Evolutionary conservation across 2,329 filamentous ascomycete genomes (phyloP), one percentile per base, ranked within the genome.

Genomic region (Calonectria crousiana): DNA sequence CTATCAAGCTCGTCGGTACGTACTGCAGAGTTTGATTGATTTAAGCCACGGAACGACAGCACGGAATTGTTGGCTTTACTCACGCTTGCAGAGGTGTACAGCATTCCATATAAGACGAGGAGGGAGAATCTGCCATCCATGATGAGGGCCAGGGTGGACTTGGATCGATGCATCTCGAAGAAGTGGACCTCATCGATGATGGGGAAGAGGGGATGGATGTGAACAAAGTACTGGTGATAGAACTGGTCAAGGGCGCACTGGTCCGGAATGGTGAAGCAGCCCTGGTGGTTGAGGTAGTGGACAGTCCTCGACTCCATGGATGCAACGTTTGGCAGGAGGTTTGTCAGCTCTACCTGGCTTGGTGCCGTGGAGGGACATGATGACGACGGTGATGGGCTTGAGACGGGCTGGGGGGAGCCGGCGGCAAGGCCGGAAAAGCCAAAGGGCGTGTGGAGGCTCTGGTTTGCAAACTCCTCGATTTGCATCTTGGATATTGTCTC

Each of bases 81-180:
- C 58, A 72, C 70, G 36, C 70, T 72, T n/a, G 70, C 62, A 51
- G 70, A 72, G 6, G 70, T 72, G 52, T 72, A 72, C 18, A 72
- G 36, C 11, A 72, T 72, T 14, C 70, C 70, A 26, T 72, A 72
- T 1, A 72, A 18, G 23, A 72, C 36, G 4, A 67, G 64, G n/a
- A 72, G 70, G 28, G 70, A 72, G 38, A 72, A 41, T 16, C 49
- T 41, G 13, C 64, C 70, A 14, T 56, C 58, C 11, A 67, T 67
- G 38, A 72, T 52, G 13, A 72, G 64, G 34, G 58, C 70, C 16
- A 51, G 49, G 2, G 70, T 62, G 5, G 70, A 60, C 20, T 26
- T 67, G 26, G 62, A 67, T 34, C 67, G 56, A 32, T 67, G 62
- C 28, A 67, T 47, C 38, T 58, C 69, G 53, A 64, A 71, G 44